A percentile compares a stretch with the other conserved stretches of the same genome.
These are phyloP conservation scores for Ophiocordyceps sinensis DNA, from an alignment of 2,329 filamentous ascomycete genomes.

Conservation along the genomic window DNA sequence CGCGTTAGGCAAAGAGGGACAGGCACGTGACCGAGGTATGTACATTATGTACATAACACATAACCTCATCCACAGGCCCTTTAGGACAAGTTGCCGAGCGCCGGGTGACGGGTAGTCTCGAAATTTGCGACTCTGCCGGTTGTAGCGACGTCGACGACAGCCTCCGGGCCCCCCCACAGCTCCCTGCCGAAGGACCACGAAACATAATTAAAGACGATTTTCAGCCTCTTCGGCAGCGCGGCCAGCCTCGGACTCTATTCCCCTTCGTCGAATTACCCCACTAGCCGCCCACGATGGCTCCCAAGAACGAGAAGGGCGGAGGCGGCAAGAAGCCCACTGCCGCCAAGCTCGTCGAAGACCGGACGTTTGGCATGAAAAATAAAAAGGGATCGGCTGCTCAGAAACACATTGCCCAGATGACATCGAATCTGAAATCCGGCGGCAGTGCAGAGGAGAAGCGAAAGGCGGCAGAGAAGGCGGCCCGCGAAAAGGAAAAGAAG, in stretches of 20 bases:
- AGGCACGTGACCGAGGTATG: constrained; percentile 11
- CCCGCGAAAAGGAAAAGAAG: constrained; percentile 74
- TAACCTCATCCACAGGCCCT: constrained; percentile 10
- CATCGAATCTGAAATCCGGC: constrained; percentile 55
- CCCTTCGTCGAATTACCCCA: constrained; percentile 3
- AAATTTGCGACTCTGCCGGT: not conserved
- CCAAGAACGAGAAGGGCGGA: constrained; percentile 40
- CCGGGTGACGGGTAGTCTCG: constrained; percentile 6
- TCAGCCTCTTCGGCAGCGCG: no score
- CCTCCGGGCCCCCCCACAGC: not conserved
- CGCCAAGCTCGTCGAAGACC: constrained; percentile 67
- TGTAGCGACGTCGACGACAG: constrained; percentile 1
- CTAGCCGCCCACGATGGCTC: constrained; percentile 48
- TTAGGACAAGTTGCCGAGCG: constrained; percentile 3
- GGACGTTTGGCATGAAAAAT: constrained; percentile 99
- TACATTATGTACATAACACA: no score
- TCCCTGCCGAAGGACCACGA: not conserved
- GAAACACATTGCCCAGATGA: constrained; percentile 76
- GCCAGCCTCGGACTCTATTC: no score
- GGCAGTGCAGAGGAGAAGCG: constrained; percentile 80
- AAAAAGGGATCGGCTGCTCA: constrained; percentile 91
- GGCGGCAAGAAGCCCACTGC: constrained; percentile 40
- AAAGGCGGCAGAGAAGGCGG: constrained; percentile 51
- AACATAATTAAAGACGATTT: not conserved
- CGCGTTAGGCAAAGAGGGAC: constrained; percentile 1